These are phyloP conservation scores for Colletotrichum sp. DNA, from an alignment of 2,329 filamentous ascomycete genomes.

Conservation along the genomic window DNA sequence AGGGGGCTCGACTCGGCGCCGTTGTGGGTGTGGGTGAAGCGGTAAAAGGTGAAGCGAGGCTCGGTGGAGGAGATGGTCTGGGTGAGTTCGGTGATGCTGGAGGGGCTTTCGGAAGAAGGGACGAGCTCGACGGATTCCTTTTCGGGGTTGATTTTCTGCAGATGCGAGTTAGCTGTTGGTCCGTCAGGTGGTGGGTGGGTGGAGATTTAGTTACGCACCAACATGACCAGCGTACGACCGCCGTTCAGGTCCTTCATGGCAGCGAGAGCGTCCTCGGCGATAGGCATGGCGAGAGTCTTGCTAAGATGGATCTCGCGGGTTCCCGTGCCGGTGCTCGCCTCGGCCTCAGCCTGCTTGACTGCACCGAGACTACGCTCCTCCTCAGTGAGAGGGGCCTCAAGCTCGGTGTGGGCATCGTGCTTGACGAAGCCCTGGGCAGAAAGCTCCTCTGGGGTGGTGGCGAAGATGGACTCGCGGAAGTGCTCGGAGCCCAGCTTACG, in stretches of 20 bases:
- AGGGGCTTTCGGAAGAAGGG: slow-evolving; percentile 52
- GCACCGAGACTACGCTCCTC: slow-evolving; percentile 76
- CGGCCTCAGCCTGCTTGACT: slow-evolving; percentile 77
- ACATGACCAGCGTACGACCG: slow-evolving; percentile 62
- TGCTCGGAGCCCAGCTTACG: slow-evolving; percentile 80
- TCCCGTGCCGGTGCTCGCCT: slow-evolving; percentile 72
- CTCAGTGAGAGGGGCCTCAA: slow-evolving; percentile 76
- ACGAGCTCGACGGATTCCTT: slow-evolving; percentile 74
- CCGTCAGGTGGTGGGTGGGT: background rate
- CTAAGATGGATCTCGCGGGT: slow-evolving; percentile 63
- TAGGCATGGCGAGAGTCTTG: slow-evolving; percentile 61
- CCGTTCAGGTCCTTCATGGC: slow-evolving; percentile 66
- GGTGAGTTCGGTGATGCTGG: slow-evolving; percentile 63
- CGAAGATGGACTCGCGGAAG: slow-evolving; percentile 78
- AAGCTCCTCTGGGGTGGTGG: slow-evolving; percentile 72
- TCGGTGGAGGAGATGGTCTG: slow-evolving; percentile 67
- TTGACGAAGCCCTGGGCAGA: slow-evolving; percentile 72
- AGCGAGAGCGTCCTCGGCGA: slow-evolving; percentile 66
- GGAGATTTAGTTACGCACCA: slow-evolving; percentile 48
- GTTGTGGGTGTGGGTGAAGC: slow-evolving; percentile 63
- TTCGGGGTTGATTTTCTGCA: slow-evolving; percentile 72
- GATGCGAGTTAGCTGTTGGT: background rate
- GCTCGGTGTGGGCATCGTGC: slow-evolving; percentile 70
- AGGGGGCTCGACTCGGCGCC: slow-evolving; percentile 62
- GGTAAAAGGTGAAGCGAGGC: slow-evolving; percentile 81